phyloP scores from a whole-genome alignment of 306 rosid genomes.

The Cercis canadensis region DNA sequence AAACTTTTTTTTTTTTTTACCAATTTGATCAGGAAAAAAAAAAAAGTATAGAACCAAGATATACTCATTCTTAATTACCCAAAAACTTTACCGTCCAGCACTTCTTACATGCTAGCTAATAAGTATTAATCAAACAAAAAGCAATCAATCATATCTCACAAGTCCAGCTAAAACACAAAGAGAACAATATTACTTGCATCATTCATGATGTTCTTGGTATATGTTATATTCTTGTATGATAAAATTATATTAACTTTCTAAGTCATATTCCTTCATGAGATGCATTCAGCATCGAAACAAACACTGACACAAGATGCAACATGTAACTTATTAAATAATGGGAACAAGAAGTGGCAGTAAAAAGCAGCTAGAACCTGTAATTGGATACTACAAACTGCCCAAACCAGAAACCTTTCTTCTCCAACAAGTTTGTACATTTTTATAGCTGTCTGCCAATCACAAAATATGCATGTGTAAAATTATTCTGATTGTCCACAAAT shows the following conservation, averaged over 20 bases:
- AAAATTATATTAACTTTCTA: constrained; percentile 9
- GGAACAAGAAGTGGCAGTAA: constrained; percentile 1
- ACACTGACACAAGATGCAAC: constrained; percentile 10
- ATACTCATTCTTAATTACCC: too few species aligned
- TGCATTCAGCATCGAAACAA: not conserved
- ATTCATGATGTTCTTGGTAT: constrained; percentile 4
- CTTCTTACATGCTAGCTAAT: too few species aligned
- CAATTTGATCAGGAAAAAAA: not conserved
- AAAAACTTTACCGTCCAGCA: too few species aligned
- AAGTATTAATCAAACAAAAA: not conserved
- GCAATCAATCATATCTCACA: not conserved
- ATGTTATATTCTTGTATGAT: constrained; percentile 12
- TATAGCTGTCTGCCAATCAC: constrained; percentile 88
- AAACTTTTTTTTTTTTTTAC: not conserved
- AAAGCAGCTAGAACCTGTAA: constrained; percentile 74
- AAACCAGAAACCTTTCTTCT: constrained; percentile 92
- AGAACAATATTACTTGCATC: constrained; percentile 13
- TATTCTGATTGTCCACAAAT: not conserved
- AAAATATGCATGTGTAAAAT: not conserved
- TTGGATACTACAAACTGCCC: constrained; percentile 99
- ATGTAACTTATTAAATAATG: not conserved
- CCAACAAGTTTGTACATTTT: constrained; percentile 95
- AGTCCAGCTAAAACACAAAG: constrained; percentile 13
- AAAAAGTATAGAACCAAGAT: not conserved
- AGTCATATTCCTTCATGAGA: not conserved